These are phyloP conservation scores for Gymnopus androsaceus DNA, from an alignment of 1,284 basidiomycete genomes.

Conservation along the genomic window DNA sequence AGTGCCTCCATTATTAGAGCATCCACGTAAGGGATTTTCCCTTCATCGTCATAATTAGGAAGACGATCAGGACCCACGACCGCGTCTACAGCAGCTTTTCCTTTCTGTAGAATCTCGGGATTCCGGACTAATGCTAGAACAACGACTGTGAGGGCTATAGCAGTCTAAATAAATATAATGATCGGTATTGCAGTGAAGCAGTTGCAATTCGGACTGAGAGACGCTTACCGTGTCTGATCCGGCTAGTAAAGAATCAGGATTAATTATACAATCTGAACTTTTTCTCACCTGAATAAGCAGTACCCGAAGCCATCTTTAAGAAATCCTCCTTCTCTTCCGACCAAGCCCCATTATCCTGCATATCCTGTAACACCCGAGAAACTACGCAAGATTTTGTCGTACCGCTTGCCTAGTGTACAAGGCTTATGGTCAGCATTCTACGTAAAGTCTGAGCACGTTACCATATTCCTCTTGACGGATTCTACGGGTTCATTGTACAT, in stretches of 20 bases:
- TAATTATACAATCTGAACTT: neutral
- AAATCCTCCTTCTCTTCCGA: slow-evolving; percentile 7
- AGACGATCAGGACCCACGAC: neutral
- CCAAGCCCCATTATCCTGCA: slow-evolving; percentile 11
- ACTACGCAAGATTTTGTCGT: too few species aligned
- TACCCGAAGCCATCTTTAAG: neutral
- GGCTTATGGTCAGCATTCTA: neutral
- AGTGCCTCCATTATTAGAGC: slow-evolving; percentile 14
- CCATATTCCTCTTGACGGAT: too few species aligned
- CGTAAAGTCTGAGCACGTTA: neutral
- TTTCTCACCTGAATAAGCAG: slow-evolving; percentile 12
- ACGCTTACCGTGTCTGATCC: slow-evolving; percentile 16
- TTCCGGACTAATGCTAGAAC: slow-evolving; percentile 13
- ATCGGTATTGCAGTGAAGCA: neutral
- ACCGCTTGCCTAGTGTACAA: neutral
- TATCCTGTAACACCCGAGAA: slow-evolving; percentile 7
- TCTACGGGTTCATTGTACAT: slow-evolving; percentile 2
- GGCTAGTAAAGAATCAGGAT: slow-evolving; percentile 1
- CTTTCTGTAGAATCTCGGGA: slow-evolving; percentile 22
- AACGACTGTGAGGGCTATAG: neutral
- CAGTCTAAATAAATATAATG: slow-evolving; percentile 2
- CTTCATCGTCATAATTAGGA: slow-evolving; percentile 3
- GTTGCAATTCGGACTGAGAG: neutral
- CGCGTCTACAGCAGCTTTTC: slow-evolving; percentile 19
- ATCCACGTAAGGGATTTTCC: slow-evolving; percentile 3